Percentiles rank a stretch among this genome's conserved stretches.
These are phyloP conservation scores for Torrubiella hemipterigena DNA, from an alignment of 2,329 filamentous ascomycete genomes.

Conservation along the genomic window DNA sequence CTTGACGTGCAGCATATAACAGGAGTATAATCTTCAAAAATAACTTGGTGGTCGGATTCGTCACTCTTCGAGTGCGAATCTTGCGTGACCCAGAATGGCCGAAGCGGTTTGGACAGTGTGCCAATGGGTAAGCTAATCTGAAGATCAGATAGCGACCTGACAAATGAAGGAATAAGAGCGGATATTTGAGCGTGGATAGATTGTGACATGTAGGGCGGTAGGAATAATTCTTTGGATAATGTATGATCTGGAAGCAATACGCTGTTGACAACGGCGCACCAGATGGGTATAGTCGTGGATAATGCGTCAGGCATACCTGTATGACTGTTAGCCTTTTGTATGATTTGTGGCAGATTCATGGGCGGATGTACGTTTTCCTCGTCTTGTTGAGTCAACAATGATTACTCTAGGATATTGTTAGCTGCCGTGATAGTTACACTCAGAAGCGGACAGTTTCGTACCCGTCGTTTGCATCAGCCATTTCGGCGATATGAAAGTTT, in stretches of 20 bases:
- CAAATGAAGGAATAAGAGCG: constrained; percentile 42
- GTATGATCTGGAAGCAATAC: constrained; percentile 55
- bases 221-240: constrained; percentile 43
- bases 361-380: constrained; percentile 60
- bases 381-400: constrained; percentile 83
- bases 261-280: constrained; percentile 79
- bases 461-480: constrained; percentile 57
- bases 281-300: constrained; percentile 86
- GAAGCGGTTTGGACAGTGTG: constrained; percentile 57
- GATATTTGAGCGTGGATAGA: constrained; percentile 68
- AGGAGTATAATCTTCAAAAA: constrained; percentile 50
- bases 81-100: constrained; percentile 70
- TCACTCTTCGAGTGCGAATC: constrained; percentile 37
- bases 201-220: constrained; percentile 61
- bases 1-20: constrained; percentile 83
- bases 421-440: background rate
- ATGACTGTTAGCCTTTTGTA: constrained; percentile 7
- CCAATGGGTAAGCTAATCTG: constrained; percentile 41
- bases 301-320: constrained; percentile 84
- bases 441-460: constrained; percentile 20
- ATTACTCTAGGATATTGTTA: constrained; percentile 43
- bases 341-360: background rate
- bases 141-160: constrained; percentile 39
- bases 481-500: constrained; percentile 67
- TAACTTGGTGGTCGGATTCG: background rate